Evolutionary conservation across 805 yeast genomes (phyloP), one percentile per base, ranked within the genome.

Genomic region (Barnettozyma siamensis): DNA sequence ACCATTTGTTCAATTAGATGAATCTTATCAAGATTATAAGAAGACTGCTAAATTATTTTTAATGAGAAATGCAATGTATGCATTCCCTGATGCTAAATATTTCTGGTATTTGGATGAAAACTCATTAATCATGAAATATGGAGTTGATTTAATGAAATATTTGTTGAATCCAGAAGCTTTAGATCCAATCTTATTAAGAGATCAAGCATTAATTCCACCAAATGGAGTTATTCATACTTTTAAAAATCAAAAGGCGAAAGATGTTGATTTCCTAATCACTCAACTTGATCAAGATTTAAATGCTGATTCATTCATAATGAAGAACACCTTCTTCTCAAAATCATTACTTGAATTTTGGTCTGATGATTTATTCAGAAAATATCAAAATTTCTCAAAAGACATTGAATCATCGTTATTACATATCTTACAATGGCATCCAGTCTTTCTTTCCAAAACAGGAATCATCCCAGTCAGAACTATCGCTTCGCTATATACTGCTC

Each of bases 341-440:
- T 75, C 83, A 2, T 68, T 88, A 38, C 53, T 89, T n/a, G 96
- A 88, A 59, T 73, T 76, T 49, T 83, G 96, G 88, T 60, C 73
- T 27, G 93, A 87, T 58, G 78, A 79, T 19, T 69, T 88, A 36
- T 80, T 78, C 57, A 73, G 85, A 57, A 70, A 73, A 37, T 88
- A 83, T 63, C 55, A 54, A 33, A 72, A 72, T 43, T 85, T 85
- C 63, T 73, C 74, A 12, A 49, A 59, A 28, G 73, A 74, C 40
- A 83, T 79, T 5, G 78, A 76, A 44, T 70, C 74, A n/a, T 89
- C 93, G 0, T 57, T 91, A 33, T 75, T 86, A n/a, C 98, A 93
- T 59, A 69, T 88, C 34, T 68, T 88, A 51, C 97, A 88, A 62
- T 93, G 98, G 99, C 99, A 91, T 59, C 95, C 96, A 11, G 77